These are phyloP conservation scores for Epichloe typhina DNA, from an alignment of 2,329 filamentous ascomycete genomes.

Conservation along the genomic window DNA sequence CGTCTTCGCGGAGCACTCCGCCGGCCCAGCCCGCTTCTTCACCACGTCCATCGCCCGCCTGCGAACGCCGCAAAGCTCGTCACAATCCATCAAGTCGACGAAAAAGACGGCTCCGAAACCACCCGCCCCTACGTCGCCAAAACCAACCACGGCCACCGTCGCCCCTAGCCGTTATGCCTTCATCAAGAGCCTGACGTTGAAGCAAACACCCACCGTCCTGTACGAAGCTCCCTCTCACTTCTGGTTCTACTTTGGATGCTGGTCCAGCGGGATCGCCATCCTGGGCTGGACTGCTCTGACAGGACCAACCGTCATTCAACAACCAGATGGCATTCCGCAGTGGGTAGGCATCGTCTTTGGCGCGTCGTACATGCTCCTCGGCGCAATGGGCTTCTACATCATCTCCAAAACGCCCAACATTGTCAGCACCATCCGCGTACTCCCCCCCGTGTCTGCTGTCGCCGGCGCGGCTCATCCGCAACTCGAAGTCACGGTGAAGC, in stretches of 20 bases:
- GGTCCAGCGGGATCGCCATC: slow-evolving; percentile 35
- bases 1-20: slow-evolving; percentile 11
- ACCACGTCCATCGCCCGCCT: slow-evolving; percentile 15
- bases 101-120: slow-evolving; percentile 6
- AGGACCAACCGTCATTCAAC: slow-evolving; percentile 18
- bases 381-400: slow-evolving; percentile 45
- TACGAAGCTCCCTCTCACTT: slow-evolving; percentile 54
- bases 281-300: slow-evolving; percentile 23
- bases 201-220: slow-evolving; percentile 42
- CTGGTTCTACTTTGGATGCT: slow-evolving; percentile 47
- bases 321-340: slow-evolving; percentile 35
- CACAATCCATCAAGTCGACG: slow-evolving; percentile 8
- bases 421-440: slow-evolving; percentile 42
- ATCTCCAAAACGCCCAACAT: slow-evolving; percentile 43
- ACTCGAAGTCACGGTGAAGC: slow-evolving; percentile 39
- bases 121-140: slow-evolving; percentile 4
- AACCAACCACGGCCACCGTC: slow-evolving; percentile 7
- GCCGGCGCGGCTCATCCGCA: slow-evolving; percentile 20
- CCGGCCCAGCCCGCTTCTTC: slow-evolving; percentile 15
- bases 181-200: slow-evolving; percentile 41
- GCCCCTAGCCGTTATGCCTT: slow-evolving; percentile 28
- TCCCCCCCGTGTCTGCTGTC: slow-evolving; percentile 31
- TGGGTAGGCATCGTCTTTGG: slow-evolving; percentile 47
- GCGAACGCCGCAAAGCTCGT: slow-evolving; percentile 8
- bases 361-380: slow-evolving; percentile 46